Conservation (phyloP, 2,329 filamentous ascomycete species). For the Xylariaceae sp. region DNA sequence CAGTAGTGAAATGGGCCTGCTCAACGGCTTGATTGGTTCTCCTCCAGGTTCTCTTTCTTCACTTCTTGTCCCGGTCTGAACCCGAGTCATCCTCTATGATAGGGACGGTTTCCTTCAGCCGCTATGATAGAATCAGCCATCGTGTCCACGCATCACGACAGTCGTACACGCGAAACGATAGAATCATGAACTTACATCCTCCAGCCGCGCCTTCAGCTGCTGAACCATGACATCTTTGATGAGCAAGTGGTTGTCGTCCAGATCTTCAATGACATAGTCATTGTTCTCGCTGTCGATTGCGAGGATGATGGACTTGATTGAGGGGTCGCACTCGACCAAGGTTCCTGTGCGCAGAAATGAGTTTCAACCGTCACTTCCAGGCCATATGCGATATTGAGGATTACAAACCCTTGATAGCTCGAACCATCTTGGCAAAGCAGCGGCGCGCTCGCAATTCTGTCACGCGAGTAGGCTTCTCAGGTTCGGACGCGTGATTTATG, state of each 20-base stretch:
- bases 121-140: constrained; percentile 33
- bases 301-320: constrained; percentile 81
- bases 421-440: constrained; percentile 22
- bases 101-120: constrained; percentile 51
- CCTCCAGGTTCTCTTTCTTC: constrained; percentile 6
- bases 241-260: constrained; percentile 73
- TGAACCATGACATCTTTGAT: constrained; percentile 72
- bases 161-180: too few species aligned
- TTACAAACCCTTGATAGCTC: constrained; percentile 29
- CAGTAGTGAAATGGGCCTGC: not conserved
- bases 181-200: constrained; percentile 51
- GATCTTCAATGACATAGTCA: constrained; percentile 75
- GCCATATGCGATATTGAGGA: not conserved
- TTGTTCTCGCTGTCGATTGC: constrained; percentile 70
- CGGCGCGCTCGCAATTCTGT: too few species aligned
- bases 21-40: too few species aligned
- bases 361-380: constrained; percentile 6
- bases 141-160: not conserved
- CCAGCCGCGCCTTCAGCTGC: constrained; percentile 65
- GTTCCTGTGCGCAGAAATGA: constrained; percentile 51
- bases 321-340: constrained; percentile 79
- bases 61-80: constrained; percentile 42
- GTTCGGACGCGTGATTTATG: too few species aligned
- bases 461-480: too few species aligned
- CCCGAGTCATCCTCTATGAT: constrained; percentile 50